These are phyloP conservation scores for Leucocoprinus sp. DNA, from an alignment of 768 basidiomycete genomes.

Conservation along the genomic window DNA sequence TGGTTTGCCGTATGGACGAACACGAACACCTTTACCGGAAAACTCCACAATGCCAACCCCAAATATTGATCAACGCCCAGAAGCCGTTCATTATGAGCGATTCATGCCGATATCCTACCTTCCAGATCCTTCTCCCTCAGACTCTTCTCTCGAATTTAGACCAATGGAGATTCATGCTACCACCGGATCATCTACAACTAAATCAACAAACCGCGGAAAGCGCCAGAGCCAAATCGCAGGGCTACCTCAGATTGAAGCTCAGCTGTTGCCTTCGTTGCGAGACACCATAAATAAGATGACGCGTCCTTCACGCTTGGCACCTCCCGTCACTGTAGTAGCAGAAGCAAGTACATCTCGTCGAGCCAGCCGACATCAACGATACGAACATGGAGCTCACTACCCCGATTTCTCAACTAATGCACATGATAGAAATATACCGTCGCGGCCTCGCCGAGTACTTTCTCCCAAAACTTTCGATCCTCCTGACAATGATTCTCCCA, in stretches of 20 bases:
- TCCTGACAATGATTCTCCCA: background rate
- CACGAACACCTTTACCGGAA: constrained; percentile 1
- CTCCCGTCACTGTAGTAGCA: background rate
- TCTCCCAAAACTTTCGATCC: background rate
- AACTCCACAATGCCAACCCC: background rate
- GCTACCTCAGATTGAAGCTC: constrained; percentile 52
- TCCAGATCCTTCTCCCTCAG: constrained; percentile 16
- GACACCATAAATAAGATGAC: constrained; percentile 77
- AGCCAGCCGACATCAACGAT: too few species aligned
- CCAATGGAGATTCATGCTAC: constrained; percentile 6
- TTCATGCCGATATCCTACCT: constrained; percentile 19
- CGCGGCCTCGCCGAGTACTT: background rate
- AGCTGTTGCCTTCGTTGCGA: constrained; percentile 59
- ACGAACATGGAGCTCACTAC: background rate
- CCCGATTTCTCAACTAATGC: constrained; percentile 4
- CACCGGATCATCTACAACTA: constrained; percentile 13
- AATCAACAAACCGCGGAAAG: constrained; percentile 16
- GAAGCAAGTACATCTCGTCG: too few species aligned
- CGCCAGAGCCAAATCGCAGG: constrained; percentile 40
- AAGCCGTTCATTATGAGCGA: constrained; percentile 8
- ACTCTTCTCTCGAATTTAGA: constrained; percentile 26
- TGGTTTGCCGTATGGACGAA: constrained; percentile 8
- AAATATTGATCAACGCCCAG: background rate
- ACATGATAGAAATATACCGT: background rate
- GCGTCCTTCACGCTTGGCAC: constrained; percentile 21